Evolutionary conservation across 306 rosid species (phyloP).

Genomic region (Hippophae gyantsensis): DNA sequence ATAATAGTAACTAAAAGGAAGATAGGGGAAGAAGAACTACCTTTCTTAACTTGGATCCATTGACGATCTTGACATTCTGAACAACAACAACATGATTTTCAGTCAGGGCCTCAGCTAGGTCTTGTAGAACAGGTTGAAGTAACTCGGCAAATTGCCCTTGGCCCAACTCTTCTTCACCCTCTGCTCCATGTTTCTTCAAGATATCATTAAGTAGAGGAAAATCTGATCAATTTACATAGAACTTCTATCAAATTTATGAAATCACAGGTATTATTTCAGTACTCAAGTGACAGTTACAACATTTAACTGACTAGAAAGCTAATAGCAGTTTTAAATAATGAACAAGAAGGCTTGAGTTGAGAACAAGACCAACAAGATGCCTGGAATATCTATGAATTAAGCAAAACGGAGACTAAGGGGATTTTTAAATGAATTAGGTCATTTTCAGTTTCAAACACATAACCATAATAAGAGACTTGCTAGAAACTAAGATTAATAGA

Average conservation of each 20-base stretch:
- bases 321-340: background rate
- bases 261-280: slow-evolving; percentile 2
- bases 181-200: slow-evolving; percentile 53
- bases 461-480: no score
- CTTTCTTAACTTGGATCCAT: slow-evolving; percentile 74
- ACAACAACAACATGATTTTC: slow-evolving; percentile 37
- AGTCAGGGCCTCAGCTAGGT: slow-evolving; percentile 61
- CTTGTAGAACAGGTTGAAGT: slow-evolving; percentile 80
- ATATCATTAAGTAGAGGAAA: slow-evolving; percentile 62
- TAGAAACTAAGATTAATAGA: no score
- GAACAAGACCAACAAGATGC: no score
- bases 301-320: background rate
- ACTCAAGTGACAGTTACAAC: slow-evolving; percentile 2
- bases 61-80: slow-evolving; percentile 50
- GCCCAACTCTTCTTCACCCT: slow-evolving; percentile 72
- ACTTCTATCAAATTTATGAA: slow-evolving; percentile 3
- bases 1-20: background rate
- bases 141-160: slow-evolving; percentile 94
- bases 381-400: no score
- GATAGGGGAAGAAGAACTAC: slow-evolving; percentile 23
- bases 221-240: slow-evolving; percentile 36
- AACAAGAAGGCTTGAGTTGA: background rate
- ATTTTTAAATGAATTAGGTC: no score
- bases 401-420: no score
- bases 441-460: no score